phyloP scores from a whole-genome alignment of 257 asterid species.

The Henckelia pumila region DNA sequence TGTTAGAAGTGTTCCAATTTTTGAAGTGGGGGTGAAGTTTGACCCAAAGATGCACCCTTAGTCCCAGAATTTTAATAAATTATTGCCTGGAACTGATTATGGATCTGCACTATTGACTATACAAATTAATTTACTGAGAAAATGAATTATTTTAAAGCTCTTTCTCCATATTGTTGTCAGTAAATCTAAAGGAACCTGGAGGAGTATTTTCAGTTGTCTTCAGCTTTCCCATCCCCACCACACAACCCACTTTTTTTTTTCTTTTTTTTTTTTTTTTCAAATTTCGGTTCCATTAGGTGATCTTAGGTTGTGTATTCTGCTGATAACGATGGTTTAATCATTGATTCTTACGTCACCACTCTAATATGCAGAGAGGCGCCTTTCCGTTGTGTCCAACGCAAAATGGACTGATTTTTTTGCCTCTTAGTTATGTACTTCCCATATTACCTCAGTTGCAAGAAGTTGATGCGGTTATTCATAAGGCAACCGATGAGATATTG shows the following conservation, averaged over 20 bases:
- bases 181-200: slow-evolving; percentile 10
- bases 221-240: no score
- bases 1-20: neutral
- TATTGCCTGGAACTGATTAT: slow-evolving; percentile 11
- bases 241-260: no score
- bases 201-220: slow-evolving; percentile 12
- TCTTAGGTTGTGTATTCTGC: slow-evolving; percentile 1
- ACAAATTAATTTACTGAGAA: neutral
- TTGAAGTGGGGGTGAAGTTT: neutral
- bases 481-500: slow-evolving; percentile 94
- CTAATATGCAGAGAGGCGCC: slow-evolving; percentile 87
- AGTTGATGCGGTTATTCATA: slow-evolving; percentile 82
- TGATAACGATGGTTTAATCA: slow-evolving; percentile 17
- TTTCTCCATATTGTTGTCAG: slow-evolving; percentile 11
- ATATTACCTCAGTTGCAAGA: slow-evolving; percentile 69
- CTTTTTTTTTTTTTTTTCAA: no score
- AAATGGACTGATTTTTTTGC: slow-evolving; percentile 79
- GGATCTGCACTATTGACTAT: neutral
- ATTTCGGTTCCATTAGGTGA: neutral
- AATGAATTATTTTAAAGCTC: neutral
- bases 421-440: slow-evolving; percentile 67
- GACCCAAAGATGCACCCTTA: slow-evolving; percentile 15
- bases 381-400: slow-evolving; percentile 73
- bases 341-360: slow-evolving; percentile 19
- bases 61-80: slow-evolving; percentile 4